Base-by-base conservation (phyloP, 441 rosid genomes). In the Brassica balearica region DNA sequence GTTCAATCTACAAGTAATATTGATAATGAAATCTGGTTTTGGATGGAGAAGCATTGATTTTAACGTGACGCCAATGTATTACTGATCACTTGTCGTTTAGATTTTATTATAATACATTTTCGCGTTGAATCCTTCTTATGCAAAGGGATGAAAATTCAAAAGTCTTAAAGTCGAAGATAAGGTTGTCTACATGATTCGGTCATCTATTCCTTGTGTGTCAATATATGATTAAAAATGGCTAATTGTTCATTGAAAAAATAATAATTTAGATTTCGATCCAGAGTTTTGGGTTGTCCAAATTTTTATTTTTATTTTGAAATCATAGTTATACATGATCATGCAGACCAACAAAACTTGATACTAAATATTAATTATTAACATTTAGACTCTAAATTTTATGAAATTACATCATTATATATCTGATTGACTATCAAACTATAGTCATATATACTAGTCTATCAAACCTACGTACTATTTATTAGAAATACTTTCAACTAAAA, bases 61-160 rank as follows among this genome's bases (percentile, higher is more conserved):
- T 29, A 70, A 55, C 73, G 73, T 70, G 73, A 70, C 73, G 73
- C 17, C 64, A 70, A 70, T 70, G 65, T 55, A 55, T 55, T 70
- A 56, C 51, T 15, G 15, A 17, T 55, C 65, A 29, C 64, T 10
- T 69, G 73, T 69, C 73, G 6, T 69, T 59, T 29, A 55, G 6
- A 32, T 53, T 15, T 53, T 27, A 10, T 53, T 27, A 27, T 25
- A 12, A 62, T 29, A 53, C n/a, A 17, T 9, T 55, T n/a, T 69
- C 29, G 12, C 22, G 61, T 68, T 48, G 60, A 68, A 68, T 23
- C 5, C 14, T n/a, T 68, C 72, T 25, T 48, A 48, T 48, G 43
- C 38, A 46, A 68, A 51, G 61, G n/a, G n/a, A 68, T 61, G n/a
- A 61, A 60, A 11, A 23, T 51, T 36, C 10, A 68, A 51, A 68